A percentile compares a stretch with the other conserved stretches of the same genome.
Evolutionary conservation across 2,329 filamentous ascomycete genomes (phyloP).

Genomic region (Fusarium avenaceum): DNA sequence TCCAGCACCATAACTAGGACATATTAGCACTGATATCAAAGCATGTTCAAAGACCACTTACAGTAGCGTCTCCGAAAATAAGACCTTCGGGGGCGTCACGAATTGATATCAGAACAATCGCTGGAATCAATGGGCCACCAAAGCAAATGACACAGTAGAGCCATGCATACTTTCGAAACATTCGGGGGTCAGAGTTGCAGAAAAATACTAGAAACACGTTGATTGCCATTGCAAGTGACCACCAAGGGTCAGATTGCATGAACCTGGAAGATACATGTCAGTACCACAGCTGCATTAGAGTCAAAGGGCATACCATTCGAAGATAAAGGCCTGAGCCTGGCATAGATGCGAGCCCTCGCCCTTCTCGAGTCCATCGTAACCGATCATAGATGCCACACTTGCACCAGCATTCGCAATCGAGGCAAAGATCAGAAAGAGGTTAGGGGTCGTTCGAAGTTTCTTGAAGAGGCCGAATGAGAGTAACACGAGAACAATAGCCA

Average conservation of each 20-base stretch:
- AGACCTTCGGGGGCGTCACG: constrained; percentile 54
- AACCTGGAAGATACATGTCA: constrained; percentile 66
- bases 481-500: constrained; percentile 64
- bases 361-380: constrained; percentile 71
- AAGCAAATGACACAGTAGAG: constrained; percentile 78
- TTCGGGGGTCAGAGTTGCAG: constrained; percentile 68
- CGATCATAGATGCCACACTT: constrained; percentile 77
- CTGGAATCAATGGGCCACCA: constrained; percentile 76
- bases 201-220: constrained; percentile 82
- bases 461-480: constrained; percentile 64
- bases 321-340: constrained; percentile 70
- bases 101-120: constrained; percentile 75
- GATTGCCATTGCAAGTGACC: constrained; percentile 84
- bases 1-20: constrained; percentile 72
- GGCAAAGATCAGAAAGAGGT: constrained; percentile 61
- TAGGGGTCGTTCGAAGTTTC: constrained; percentile 68
- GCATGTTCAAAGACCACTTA: constrained; percentile 50
- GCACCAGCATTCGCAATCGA: constrained; percentile 63
- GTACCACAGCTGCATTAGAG: neutral
- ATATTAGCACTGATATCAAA: constrained; percentile 19
- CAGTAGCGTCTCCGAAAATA: constrained; percentile 69
- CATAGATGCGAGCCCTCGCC: constrained; percentile 71
- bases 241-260: constrained; percentile 80
- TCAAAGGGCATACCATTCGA: constrained; percentile 69
- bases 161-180: constrained; percentile 77